Base-by-base conservation (phyloP, 345 rosid genomes). In the Barbarea vulgaris region DNA sequence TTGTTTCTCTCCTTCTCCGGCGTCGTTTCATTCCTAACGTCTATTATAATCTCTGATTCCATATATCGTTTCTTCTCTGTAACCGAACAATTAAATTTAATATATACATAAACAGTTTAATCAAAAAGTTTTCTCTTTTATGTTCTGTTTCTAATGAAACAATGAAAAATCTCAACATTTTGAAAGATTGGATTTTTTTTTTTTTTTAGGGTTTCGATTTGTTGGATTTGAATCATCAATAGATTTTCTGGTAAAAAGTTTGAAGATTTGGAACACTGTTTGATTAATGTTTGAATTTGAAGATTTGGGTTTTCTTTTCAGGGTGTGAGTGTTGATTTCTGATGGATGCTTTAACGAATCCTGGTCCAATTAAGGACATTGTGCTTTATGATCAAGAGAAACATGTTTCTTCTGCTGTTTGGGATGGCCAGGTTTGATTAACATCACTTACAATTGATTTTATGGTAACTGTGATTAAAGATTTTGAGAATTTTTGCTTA, bases 341-440 rank as follows among this genome's bases (percentile, higher is more conserved):
- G 28, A 90, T 88, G 93, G 93, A 90, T 34, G 69, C 71, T n/a
- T 56, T 76, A 60, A 59, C 82, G 11, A 90, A 83, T 85, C 96
- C 93, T 44, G 93, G 96, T 33, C 96, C 96, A 14, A 54, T 90
- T 64, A 88, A 86, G 63, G 83, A 74, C 34, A 60, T 74, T 78
- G 76, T 88, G 5, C 91, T 93, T 15, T 89, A 85, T 72, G 96
- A 90, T 79, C 93, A 90, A 81, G 96, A 87, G 58, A 90, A 87
- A 77, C 96, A 90, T 73, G 96, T 90, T 5, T 90, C 96, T 37
- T 80, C 91, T 3, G 96, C 93, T 19, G 90, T 89, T 70, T 89
- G 95, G 95, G 95, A 87, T 63, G 95, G 92, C 77, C 91, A 87
- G 91, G 91, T 87, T 61, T 59, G 18, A 56, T 11, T 11, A 46